A percentile compares a stretch with the other conserved stretches of the same genome.
These are phyloP conservation scores for Colletotrichum sp. DNA, from an alignment of 2,329 filamentous ascomycete genomes.

Conservation along the genomic window DNA sequence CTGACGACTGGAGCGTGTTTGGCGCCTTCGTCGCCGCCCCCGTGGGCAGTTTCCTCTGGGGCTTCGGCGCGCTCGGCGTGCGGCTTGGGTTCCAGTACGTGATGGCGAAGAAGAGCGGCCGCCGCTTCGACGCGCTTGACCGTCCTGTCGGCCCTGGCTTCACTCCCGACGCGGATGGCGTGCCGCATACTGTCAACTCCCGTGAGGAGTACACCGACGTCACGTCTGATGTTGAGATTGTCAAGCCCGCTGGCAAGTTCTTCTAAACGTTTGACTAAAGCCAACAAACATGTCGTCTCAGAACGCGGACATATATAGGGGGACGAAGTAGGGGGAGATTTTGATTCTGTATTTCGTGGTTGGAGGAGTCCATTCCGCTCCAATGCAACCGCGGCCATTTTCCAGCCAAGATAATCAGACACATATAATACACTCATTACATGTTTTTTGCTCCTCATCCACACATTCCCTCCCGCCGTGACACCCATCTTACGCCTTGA, in stretches of 20 bases:
- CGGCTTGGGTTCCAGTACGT: slow-evolving; percentile 65
- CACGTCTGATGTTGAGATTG: slow-evolving; percentile 35
- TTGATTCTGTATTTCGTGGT: background rate
- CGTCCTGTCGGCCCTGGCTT: slow-evolving; percentile 39
- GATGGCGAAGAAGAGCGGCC: slow-evolving; percentile 61
- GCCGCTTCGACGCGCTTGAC: slow-evolving; percentile 72
- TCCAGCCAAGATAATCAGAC: slow-evolving; percentile 10
- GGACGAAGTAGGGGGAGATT: background rate
- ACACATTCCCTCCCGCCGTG: background rate
- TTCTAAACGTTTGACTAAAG: slow-evolving; percentile 41
- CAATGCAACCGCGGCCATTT: slow-evolving; percentile 2
- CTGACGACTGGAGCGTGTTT: slow-evolving; percentile 80
- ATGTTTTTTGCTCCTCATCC: slow-evolving; percentile 21
- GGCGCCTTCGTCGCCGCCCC: slow-evolving; percentile 84
- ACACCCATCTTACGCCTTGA: background rate
- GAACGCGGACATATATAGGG: background rate
- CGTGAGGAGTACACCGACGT: slow-evolving; percentile 28
- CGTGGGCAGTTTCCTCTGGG: slow-evolving; percentile 76
- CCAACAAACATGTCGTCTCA: background rate
- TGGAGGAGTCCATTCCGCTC: background rate
- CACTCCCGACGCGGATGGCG: background rate
- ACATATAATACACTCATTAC: slow-evolving; percentile 24
- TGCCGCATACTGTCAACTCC: slow-evolving; percentile 23
- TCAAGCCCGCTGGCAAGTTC: slow-evolving; percentile 56
- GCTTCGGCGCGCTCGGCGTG: slow-evolving; percentile 63